A percentile compares a stretch with the other conserved stretches of the same genome.
Conservation (phyloP, 768 basidiomycete genomes). For the Trametes villosa region DNA sequence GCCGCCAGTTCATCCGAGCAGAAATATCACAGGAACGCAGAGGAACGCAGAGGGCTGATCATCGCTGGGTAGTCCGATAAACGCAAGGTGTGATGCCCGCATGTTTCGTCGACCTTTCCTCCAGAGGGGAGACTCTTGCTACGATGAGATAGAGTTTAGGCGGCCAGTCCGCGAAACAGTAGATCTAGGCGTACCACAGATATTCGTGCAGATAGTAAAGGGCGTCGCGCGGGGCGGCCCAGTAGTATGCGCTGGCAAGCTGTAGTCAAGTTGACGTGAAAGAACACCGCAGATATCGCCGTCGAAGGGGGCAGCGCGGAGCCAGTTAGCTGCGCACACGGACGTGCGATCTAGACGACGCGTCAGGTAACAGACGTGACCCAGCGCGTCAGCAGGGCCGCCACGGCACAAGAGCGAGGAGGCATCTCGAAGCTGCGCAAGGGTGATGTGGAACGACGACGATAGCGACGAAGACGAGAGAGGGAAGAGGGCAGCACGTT, state of each 20-base stretch:
- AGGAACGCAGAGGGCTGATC: neutral
- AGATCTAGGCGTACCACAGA: neutral
- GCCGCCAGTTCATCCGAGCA: neutral
- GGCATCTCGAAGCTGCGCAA: neutral
- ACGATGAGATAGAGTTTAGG: neutral
- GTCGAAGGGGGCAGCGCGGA: neutral
- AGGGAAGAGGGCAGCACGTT: constrained; percentile 3
- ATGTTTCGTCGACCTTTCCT: neutral
- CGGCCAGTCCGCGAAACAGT: no score
- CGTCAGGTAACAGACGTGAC: neutral
- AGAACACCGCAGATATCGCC: constrained; percentile 11
- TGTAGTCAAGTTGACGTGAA: constrained; percentile 15
- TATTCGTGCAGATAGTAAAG: neutral
- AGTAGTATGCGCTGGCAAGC: neutral
- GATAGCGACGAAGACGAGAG: neutral
- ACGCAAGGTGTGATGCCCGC: constrained; percentile 11
- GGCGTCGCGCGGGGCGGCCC: neutral
- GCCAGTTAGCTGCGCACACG: neutral
- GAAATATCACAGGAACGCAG: neutral
- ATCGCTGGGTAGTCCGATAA: neutral
- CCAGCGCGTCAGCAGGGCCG: neutral
- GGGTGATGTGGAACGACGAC: neutral
- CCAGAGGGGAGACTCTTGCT: neutral
- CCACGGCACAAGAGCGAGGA: neutral
- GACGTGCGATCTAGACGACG: neutral